Evolutionary conservation across 257 asterid species (phyloP), one percentile per base, ranked within the genome.

Genomic region (Nicotiana benthamiana): DNA sequence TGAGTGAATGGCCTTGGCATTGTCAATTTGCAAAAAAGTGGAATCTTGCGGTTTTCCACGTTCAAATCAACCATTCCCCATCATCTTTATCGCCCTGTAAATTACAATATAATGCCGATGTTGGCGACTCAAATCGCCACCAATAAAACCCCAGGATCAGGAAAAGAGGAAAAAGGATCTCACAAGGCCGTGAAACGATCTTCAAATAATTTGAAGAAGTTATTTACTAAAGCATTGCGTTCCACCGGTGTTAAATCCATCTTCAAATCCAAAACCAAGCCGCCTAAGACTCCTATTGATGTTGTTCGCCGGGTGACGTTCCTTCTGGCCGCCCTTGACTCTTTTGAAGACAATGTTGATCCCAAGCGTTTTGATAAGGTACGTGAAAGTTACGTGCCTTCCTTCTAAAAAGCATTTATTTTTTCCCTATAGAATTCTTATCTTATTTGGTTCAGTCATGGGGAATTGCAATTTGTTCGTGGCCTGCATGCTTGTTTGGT

Each of bases 231-330:
- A 82, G 91, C 85, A 0, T 24, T 89, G 6, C 22, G 93, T 54
- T 83, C 63, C 80, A 79, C 77, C 62, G 85, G 88, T 20, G 80
- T 91, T 86, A 90, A 88, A 85, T 84, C 83, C 20, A 86, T 90
- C n/a, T 94, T 92, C 84, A 93, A 87, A 80, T 66, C 90, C 59
- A 95, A 87, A 83, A 83, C 88, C 10, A 75, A 82, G 46, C 53
- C 79, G 34, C 92, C 95, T 1, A 68, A 86, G 78, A 17, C 86
- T 36, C 92, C 97, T 10, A 82, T 83, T 53, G 95, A 93, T 0
- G 79, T 93, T 46, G 97, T 95, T 0, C 81, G 86, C 2, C 86
- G 86, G 2, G 83, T 91, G 0, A 91, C 83, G 74, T 87, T 60
- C 5, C 64, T 93, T 83, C 85, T 92, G 15, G 34, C 79, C 4